Conservation (phyloP, 2,329 filamentous ascomycete species). For the Aspergillus fischeri region DNA sequence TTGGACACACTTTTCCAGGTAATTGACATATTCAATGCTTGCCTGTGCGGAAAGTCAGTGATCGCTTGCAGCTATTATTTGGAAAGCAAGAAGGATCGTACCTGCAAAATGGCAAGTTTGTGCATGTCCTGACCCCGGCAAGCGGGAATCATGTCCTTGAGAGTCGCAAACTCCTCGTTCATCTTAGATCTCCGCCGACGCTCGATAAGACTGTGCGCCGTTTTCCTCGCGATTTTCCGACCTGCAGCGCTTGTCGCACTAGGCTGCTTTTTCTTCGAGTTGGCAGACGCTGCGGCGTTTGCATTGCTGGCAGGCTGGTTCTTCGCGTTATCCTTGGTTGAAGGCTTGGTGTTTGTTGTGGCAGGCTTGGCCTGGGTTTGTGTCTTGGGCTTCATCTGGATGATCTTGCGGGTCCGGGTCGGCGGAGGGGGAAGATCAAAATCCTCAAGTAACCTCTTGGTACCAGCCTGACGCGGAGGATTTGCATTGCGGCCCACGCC, state of each 20-base stretch:
- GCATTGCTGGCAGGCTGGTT: slow-evolving; percentile 7
- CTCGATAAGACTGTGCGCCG: slow-evolving; percentile 93
- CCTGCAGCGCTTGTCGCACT: slow-evolving; percentile 76
- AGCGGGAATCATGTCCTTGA: slow-evolving; percentile 94
- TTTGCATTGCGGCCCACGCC: slow-evolving; percentile 18
- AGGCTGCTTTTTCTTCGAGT: slow-evolving; percentile 71
- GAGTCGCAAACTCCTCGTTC: slow-evolving; percentile 93
- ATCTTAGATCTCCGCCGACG: slow-evolving; percentile 87
- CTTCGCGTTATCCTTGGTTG: slow-evolving; percentile 25
- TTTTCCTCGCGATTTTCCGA: slow-evolving; percentile 93
- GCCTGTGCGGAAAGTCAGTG: slow-evolving; percentile 53
- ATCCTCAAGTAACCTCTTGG: slow-evolving; percentile 41
- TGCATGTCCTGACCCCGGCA: slow-evolving; percentile 96
- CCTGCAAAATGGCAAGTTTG: slow-evolving; percentile 91
- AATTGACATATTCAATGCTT: slow-evolving; percentile 92
- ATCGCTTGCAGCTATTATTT: slow-evolving; percentile 4
- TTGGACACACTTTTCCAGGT: slow-evolving; percentile 81
- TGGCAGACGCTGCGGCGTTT: slow-evolving; percentile 26
- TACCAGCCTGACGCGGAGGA: slow-evolving; percentile 27
- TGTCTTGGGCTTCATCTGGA: slow-evolving; percentile 82
- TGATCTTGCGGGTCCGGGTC: slow-evolving; percentile 89
- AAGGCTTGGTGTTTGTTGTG: slow-evolving; percentile 17
- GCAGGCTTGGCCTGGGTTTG: slow-evolving; percentile 45
- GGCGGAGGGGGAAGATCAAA: slow-evolving; percentile 89
- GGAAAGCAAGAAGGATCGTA: slow-evolving; percentile 39